Evolutionary conservation across 2,329 filamentous ascomycete genomes (phyloP), one percentile per base, ranked within the genome.

Genomic region (Cryoendolithus antarcticus): DNA sequence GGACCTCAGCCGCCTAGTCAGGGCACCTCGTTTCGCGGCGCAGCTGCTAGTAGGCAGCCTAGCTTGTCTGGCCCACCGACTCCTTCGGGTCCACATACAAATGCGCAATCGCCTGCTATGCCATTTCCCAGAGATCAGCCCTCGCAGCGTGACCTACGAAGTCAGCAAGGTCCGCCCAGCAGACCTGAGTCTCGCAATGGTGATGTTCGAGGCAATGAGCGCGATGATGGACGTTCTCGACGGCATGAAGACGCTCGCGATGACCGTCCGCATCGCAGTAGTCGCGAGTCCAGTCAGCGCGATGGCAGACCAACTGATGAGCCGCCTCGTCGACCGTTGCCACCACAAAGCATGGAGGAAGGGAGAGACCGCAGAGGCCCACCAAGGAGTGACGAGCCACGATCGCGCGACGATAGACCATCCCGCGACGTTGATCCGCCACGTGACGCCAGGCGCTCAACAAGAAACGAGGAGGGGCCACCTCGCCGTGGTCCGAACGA

Each of bases 21-120:
- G 44, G 47, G 50, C 33, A 48, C 54, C 11, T 52, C 51, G 29
- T 53, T 59, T 40, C 46, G 56, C 34, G 58, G 57, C 9, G 57
- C 55, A 27, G 48, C 48, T 38, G 37, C 15, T 19, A 19, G 15
- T 19, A 32, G 38, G 7, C 32, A 30, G 7, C 32, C 29, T 27
- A 48, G 48, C 27, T 42, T 46, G 12, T 38, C 45, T 4, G 35
- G 45, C 5, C 36, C 34, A 6, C 39, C 43, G 6, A 36, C 42
- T 13, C 37, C 41, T 19, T 19, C 32, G 5, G 12, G 11, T 13
- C 12, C 29, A 19, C 35, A 36, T 13, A 29, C 41, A 31, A 30
- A 41, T 35, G 21, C 21, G 32, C 37, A 39, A 24, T 34, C 39
- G 8, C 35, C 46, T 15, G 24, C 42, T 9, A 31, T 48, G 12